phyloP scores from a whole-genome alignment of 768 basidiomycete species.

The Pulveroboletus ravenelii region DNA sequence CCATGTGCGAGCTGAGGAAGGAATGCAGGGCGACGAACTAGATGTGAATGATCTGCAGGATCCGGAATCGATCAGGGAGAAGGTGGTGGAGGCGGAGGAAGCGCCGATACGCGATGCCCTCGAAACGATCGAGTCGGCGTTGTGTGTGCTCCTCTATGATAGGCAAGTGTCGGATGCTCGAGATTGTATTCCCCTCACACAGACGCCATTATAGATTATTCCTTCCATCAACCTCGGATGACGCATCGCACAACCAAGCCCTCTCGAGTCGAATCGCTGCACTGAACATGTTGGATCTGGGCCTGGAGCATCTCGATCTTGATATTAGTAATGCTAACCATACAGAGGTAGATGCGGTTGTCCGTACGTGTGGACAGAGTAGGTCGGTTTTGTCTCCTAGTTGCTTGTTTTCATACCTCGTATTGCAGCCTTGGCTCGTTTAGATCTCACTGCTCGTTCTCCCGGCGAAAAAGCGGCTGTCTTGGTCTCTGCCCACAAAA shows the following conservation, averaged over 20 bases:
- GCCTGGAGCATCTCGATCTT: constrained; percentile 85
- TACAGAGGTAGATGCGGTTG: constrained; percentile 50
- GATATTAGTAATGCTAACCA: constrained; percentile 54
- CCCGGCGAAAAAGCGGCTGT: constrained; percentile 78
- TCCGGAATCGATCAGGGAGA: constrained; percentile 5
- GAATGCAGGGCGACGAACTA: not conserved
- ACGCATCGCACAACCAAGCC: constrained; percentile 85
- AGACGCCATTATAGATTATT: constrained; percentile 53
- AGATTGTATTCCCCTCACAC: not conserved
- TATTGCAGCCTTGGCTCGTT: constrained; percentile 45
- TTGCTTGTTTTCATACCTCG: constrained; percentile 26
- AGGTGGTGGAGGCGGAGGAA: constrained; percentile 34
- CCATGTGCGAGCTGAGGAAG: constrained; percentile 11
- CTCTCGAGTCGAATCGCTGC: constrained; percentile 87
- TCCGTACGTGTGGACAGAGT: constrained; percentile 72
- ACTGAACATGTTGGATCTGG: constrained; percentile 84
- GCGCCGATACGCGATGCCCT: constrained; percentile 54
- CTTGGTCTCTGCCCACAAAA: constrained; percentile 79
- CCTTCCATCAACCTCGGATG: constrained; percentile 67
- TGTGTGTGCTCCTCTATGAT: constrained; percentile 81
- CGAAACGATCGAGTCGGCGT: constrained; percentile 66
- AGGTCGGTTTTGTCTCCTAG: constrained; percentile 22
- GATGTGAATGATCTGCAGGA: constrained; percentile 15
- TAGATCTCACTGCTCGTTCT: constrained; percentile 46
- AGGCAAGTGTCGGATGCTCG: constrained; percentile 38